A percentile compares a stretch with the other conserved stretches of the same genome.
phyloP scores from a whole-genome alignment of 768 basidiomycete genomes.

The Sarcomyxa edulis region DNA sequence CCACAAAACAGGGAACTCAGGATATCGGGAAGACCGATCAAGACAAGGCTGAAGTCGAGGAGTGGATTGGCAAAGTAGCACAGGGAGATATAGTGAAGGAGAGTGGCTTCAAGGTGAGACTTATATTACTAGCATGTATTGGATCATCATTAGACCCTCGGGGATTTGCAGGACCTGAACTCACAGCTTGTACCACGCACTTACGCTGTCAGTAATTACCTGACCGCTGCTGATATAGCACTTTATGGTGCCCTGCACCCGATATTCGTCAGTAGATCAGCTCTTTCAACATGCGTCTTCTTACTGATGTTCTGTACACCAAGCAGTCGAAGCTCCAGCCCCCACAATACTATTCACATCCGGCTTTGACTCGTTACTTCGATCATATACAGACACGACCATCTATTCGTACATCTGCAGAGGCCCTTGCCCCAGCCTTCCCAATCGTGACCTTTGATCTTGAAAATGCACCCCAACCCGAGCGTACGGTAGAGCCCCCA shows the following conservation, averaged over 20 bases:
- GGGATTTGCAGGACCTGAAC: constrained; percentile 57
- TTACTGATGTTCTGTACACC: not conserved
- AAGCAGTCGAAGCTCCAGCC: constrained; percentile 64
- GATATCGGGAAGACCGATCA: constrained; percentile 50
- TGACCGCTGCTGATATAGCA: constrained; percentile 88
- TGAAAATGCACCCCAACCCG: constrained; percentile 64
- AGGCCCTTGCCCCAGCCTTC: constrained; percentile 45
- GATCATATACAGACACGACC: constrained; percentile 83
- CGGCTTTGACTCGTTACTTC: constrained; percentile 89
- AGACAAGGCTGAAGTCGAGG: constrained; percentile 56
- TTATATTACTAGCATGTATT: not conserved
- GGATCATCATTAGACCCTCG: not conserved
- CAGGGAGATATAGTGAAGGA: constrained; percentile 41
- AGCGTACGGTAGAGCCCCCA: constrained; percentile 64
- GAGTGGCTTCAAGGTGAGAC: constrained; percentile 45
- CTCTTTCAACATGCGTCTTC: not conserved
- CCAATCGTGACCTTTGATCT: constrained; percentile 64
- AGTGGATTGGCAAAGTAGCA: constrained; percentile 67
- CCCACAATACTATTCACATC: constrained; percentile 71
- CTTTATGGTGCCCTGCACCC: constrained; percentile 89
- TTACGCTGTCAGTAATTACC: constrained; percentile 78
- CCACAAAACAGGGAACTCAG: constrained; percentile 36
- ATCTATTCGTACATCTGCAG: constrained; percentile 53
- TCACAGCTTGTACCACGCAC: constrained; percentile 68
- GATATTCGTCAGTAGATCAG: constrained; percentile 52